A percentile compares a stretch with the other conserved stretches of the same genome.
Evolutionary conservation across 164 flowering plant genomes (phyloP).

Genomic region (Stephania cephalantha): DNA sequence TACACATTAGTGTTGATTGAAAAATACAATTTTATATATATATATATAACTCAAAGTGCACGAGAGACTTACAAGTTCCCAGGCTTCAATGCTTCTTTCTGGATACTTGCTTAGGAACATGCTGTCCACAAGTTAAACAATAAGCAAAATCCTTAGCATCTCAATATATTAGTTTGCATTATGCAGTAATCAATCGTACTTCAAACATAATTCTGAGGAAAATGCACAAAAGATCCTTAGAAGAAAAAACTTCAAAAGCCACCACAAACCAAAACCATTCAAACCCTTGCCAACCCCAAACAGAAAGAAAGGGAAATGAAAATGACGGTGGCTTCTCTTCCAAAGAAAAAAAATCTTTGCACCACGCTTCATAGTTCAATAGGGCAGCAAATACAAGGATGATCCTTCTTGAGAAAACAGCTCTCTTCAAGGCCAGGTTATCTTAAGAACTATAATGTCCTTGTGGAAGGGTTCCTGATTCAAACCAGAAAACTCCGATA

Average conservation of each 20-base stretch:
- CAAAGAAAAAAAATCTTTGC: too few relatives aligned
- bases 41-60: neutral
- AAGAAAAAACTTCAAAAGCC: neutral
- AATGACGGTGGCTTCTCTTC: neutral
- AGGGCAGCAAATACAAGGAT: too few relatives aligned
- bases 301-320: neutral
- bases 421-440: too few relatives aligned
- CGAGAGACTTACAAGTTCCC: constrained; percentile 74
- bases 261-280: neutral
- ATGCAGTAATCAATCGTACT: neutral
- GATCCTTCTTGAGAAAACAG: too few relatives aligned
- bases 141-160: neutral
- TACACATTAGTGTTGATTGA: too few relatives aligned
- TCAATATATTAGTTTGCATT: neutral
- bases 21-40: too few relatives aligned
- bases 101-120: constrained; percentile 31
- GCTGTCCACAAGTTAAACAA: constrained; percentile 32
- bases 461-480: too few relatives aligned
- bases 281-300: neutral
- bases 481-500: too few relatives aligned
- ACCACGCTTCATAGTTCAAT: too few relatives aligned
- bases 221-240: neutral
- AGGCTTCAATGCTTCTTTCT: constrained; percentile 51
- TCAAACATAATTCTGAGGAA: neutral
- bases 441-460: too few relatives aligned